Conservation (phyloP, 257 asterid species). For the Leptodermis oblonga region DNA sequence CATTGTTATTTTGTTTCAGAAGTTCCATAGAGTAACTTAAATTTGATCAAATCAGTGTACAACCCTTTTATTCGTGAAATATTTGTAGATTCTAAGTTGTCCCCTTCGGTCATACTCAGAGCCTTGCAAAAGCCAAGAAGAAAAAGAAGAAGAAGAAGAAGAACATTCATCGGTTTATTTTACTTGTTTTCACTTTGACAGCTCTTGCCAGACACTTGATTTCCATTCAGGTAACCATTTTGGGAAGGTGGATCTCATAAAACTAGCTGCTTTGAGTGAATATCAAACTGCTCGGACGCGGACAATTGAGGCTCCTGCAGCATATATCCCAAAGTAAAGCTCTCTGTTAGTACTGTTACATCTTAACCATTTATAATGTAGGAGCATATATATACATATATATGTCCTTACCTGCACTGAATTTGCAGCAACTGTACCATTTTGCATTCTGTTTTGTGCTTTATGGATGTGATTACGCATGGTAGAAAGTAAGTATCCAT, state of each 20-base stretch:
- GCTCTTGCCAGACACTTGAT: no score
- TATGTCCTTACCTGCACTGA: conserved; percentile 37
- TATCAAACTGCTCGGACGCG: conserved; percentile 53
- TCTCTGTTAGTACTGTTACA: background rate
- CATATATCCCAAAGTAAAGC: conserved; percentile 17
- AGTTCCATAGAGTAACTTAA: no score
- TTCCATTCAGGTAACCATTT: background rate
- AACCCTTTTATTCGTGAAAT: no score
- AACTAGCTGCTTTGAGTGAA: conserved; percentile 46
- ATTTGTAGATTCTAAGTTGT: no score
- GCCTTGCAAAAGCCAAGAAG: no score
- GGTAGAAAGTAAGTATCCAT: conserved; percentile 44
- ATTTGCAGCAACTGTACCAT: conserved; percentile 24
- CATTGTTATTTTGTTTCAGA: no score
- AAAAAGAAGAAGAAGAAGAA: no score
- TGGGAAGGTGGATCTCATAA: conserved; percentile 28
- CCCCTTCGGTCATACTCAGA: no score
- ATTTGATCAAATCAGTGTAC: no score
- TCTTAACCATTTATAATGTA: no score
- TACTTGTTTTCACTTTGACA: no score
- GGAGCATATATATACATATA: background rate
- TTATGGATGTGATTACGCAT: conserved; percentile 44
- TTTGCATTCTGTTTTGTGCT: conserved; percentile 29
- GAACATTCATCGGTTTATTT: no score
- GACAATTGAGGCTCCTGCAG: conserved; percentile 74